These are phyloP conservation scores for Suillus luteus DNA, from an alignment of 768 basidiomycete species.

Conservation along the genomic window DNA sequence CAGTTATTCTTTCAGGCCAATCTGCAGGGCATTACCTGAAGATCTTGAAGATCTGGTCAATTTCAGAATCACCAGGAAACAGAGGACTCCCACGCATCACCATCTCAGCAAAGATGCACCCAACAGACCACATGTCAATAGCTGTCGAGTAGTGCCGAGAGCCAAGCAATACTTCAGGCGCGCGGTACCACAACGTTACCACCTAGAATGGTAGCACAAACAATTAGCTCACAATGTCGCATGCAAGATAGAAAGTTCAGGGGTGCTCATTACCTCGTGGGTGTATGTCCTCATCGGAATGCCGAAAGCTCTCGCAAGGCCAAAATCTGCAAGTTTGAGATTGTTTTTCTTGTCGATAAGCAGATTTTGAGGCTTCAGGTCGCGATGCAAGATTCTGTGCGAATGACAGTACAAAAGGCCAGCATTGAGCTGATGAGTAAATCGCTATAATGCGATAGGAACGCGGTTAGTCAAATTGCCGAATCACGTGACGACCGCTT, in stretches of 20 bases:
- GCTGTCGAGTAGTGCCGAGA: slow-evolving; percentile 96
- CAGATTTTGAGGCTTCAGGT: slow-evolving; percentile 95
- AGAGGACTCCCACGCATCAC: slow-evolving; percentile 87
- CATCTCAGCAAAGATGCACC: slow-evolving; percentile 99
- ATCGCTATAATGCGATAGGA: slow-evolving; percentile 65
- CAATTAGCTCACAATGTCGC: not conserved
- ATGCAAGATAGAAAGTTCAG: slow-evolving; percentile 2
- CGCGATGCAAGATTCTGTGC: slow-evolving; percentile 94
- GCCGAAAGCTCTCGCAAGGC: slow-evolving; percentile 94
- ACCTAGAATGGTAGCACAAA: slow-evolving; percentile 56
- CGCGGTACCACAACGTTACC: slow-evolving; percentile 98
- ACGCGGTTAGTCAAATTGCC: slow-evolving; percentile 11
- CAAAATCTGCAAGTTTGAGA: slow-evolving; percentile 96
- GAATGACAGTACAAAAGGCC: slow-evolving; percentile 95
- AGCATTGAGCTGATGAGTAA: slow-evolving; percentile 89
- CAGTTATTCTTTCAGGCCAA: not conserved
- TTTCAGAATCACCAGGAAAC: slow-evolving; percentile 99
- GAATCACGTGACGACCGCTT: slow-evolving; percentile 36
- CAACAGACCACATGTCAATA: slow-evolving; percentile 99
- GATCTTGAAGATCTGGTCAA: slow-evolving; percentile 99
- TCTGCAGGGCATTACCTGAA: slow-evolving; percentile 65
- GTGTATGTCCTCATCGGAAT: slow-evolving; percentile 99
- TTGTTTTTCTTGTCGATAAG: slow-evolving; percentile 89
- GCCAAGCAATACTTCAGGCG: slow-evolving; percentile 95
- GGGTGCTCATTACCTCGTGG: slow-evolving; percentile 70